Evolutionary conservation across 495 filamentous ascomycete genomes (phyloP).

Genomic region (Aspergillus hancockii): DNA sequence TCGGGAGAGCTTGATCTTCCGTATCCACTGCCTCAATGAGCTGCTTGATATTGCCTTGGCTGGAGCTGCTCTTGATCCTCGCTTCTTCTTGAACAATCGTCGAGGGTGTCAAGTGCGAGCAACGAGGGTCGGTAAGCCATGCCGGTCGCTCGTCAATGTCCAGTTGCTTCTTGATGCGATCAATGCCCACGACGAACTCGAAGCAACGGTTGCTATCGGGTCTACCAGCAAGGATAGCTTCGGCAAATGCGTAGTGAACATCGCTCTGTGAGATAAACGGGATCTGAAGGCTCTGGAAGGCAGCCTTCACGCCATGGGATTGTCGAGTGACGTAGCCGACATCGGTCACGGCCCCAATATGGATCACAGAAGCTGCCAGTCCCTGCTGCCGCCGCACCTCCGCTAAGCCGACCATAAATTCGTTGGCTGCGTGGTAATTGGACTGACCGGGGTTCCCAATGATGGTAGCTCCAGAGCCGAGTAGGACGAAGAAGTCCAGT

Average conservation of each 20-base stretch:
- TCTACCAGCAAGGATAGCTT: conserved; percentile 48
- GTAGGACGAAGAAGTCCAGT: conserved; percentile 1
- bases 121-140: too few relatives aligned
- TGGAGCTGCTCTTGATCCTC: too few relatives aligned
- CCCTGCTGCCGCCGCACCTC: not conserved
- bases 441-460: not conserved
- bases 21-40: too few relatives aligned
- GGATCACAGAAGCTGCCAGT: not conserved
- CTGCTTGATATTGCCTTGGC: too few relatives aligned
- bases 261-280: conserved; percentile 35
- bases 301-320: too few relatives aligned
- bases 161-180: too few relatives aligned
- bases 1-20: too few relatives aligned
- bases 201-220: not conserved
- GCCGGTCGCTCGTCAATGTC: too few relatives aligned
- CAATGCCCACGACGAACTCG: not conserved
- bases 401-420: not conserved
- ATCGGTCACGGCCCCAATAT: not conserved
- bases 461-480: not conserved
- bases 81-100: too few relatives aligned
- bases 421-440: not conserved
- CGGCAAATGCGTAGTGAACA: conserved; percentile 44
- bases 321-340: not conserved
- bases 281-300: too few relatives aligned
- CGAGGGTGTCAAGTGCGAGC: too few relatives aligned